Evolutionary conservation across 805 yeast genomes (phyloP).

Genomic region (Starmerella sp.): DNA sequence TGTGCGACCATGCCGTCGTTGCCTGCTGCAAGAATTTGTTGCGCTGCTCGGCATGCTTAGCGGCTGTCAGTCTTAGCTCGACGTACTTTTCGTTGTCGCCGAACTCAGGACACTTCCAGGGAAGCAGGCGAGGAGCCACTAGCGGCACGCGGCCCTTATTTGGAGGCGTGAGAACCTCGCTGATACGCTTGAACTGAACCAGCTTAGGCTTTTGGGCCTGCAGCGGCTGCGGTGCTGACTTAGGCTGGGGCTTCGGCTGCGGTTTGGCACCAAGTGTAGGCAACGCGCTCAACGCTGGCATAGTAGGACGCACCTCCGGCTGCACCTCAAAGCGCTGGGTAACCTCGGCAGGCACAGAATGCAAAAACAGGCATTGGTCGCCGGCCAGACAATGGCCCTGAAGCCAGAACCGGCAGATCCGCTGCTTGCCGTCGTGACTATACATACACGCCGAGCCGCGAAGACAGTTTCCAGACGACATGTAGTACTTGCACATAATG

Average conservation of each 20-base stretch:
- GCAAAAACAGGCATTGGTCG: constrained; percentile 34
- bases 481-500: constrained; percentile 34
- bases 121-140: constrained; percentile 18
- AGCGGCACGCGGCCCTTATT: constrained; percentile 9
- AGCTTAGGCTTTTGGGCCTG: neutral
- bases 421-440: constrained; percentile 35
- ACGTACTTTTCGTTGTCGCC: constrained; percentile 23
- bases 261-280: constrained; percentile 1
- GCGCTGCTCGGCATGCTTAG: constrained; percentile 25
- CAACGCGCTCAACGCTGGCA: constrained; percentile 17
- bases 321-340: constrained; percentile 8
- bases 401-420: constrained; percentile 39
- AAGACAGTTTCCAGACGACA: constrained; percentile 33
- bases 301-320: neutral
- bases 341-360: constrained; percentile 29
- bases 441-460: constrained; percentile 37
- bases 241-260: neutral
- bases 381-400: constrained; percentile 37
- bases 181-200: constrained; percentile 1
- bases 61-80: constrained; percentile 24
- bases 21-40: constrained; percentile 30
- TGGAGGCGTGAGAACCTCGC: constrained; percentile 1
- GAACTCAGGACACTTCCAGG: constrained; percentile 25
- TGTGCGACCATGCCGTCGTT: constrained; percentile 26
- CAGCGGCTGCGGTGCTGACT: neutral